Evolutionary conservation across 257 asterid species (phyloP).

Genomic region (Vinca minor): DNA sequence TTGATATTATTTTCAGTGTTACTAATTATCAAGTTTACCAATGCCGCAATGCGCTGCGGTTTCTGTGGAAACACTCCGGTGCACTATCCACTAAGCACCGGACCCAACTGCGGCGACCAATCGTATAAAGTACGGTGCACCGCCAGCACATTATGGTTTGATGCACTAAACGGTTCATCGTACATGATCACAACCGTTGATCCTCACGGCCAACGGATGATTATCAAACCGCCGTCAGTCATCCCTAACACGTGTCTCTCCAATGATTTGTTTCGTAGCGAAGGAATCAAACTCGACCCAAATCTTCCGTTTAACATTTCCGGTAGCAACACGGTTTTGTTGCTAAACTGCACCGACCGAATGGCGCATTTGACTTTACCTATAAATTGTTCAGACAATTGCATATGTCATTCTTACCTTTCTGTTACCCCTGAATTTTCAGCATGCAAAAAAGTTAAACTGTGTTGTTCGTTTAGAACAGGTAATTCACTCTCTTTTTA

Average conservation of each 20-base stretch:
- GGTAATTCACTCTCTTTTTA: too few species aligned
- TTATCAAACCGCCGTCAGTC: constrained; percentile 28
- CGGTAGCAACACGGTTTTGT: constrained; percentile 36
- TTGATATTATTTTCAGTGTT: background rate
- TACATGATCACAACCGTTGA: constrained; percentile 20
- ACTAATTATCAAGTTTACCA: background rate
- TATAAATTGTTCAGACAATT: constrained; percentile 27
- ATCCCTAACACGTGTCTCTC: constrained; percentile 36
- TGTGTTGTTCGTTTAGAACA: constrained; percentile 50
- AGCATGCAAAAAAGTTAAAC: constrained; percentile 22
- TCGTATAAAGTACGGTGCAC: constrained; percentile 38
- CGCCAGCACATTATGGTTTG: constrained; percentile 19
- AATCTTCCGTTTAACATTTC: constrained; percentile 43
- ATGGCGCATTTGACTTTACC: constrained; percentile 41
- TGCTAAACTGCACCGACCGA: constrained; percentile 44
- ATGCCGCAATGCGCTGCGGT: constrained; percentile 23
- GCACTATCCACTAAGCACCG: constrained; percentile 52
- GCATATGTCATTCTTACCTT: constrained; percentile 42
- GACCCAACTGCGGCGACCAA: constrained; percentile 46
- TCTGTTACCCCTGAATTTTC: constrained; percentile 26
- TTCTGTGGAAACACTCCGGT: constrained; percentile 43
- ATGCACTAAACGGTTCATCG: constrained; percentile 11
- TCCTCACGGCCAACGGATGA: constrained; percentile 26
- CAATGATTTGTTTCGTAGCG: constrained; percentile 19
- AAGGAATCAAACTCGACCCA: constrained; percentile 40